Base-by-base conservation (phyloP, 1,139 yeast genomes). In the Arxiozyma bovina region DNA sequence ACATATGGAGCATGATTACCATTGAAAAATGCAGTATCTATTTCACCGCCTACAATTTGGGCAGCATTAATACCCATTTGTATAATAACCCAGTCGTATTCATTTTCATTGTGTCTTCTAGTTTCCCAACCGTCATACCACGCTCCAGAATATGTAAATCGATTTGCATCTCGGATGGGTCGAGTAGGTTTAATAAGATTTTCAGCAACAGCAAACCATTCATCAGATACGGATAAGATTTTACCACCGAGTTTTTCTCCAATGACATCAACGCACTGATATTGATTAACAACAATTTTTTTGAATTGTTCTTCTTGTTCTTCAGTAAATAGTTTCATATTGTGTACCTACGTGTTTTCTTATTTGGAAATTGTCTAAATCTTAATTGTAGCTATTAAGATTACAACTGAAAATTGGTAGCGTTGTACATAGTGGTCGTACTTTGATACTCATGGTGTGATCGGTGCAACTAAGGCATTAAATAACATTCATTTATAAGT, bases 101-200 rank as follows among this genome's bases (percentile, higher is more conserved):
- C 89, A 57, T 77, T 85, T 1, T 81, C 73, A 70, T 91, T 91
- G 75, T 91, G 98, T 72, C 98, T 80, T 69, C 97, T 79, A 23
- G 98, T 90, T 71, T 91, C 98, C 98, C 98, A 91, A 18, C 98
- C 98, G 63, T 91, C 98, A 68, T 87, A 91, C 96, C 97, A 90
- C 6, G 96, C 96, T 53, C 98, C 98, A 4, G 91, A 81, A 60
- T 81, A 85, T 4, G 86, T 81, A 71, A 88, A 91, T 63, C 79
- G 76, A 21, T 90, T 84, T 23, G 87, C 85, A 65, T 88, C 95
- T 65, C 94, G 77, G 55, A 88, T 79, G 4, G 97, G 95, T 8
- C 83, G 77, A 53, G 77, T 77, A 42, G 96, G 91, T 66, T 87
- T 83, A 70, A 89, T 83, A 65, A 91, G 77, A 72, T 91, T 91